Evolutionary conservation across 1,139 yeast genomes (phyloP), one percentile per base, ranked within the genome.

Genomic region (Groenewaldozyma auringiensis): DNA sequence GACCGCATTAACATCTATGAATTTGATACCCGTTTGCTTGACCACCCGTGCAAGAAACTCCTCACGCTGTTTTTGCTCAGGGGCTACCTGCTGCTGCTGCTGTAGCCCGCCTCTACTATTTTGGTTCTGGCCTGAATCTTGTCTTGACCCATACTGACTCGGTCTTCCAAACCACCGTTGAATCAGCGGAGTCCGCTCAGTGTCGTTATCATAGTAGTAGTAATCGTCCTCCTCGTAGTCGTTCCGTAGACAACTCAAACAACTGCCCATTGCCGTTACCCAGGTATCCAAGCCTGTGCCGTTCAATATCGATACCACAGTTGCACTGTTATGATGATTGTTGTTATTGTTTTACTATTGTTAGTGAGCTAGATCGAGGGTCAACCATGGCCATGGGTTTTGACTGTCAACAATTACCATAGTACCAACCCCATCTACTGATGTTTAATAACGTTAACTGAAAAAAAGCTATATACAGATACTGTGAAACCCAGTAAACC

Each of bases 1-100:
- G 25, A 35, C 21, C 4, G 25, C 38, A 18, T 35, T 35, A 4
- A 35, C 22, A 20, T 35, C 38, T 6, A 35, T 35, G 16, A 35
- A 35, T 4, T 20, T 35, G 4, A 9, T 13, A 35, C 38, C 38
- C 8, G 38, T 14, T 20, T 35, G 21, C 14, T 35, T 35, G 6
- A 35, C 38, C 25, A 35, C 8, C 38, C 16, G 21, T 4, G 38
- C 38, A 18, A 35, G 14, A 35, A 35, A 35, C 38, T 35, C 21
- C 13, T 35, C 38, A 9, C 38, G 16, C 6, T 14, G 38, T 20
- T 16, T 20, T n/a, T 35, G 38, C 25, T 35, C 38, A 9, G 38
- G 38, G 38, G 16, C 38, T 17, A 35, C n/a, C 21, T 18, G n/a
- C 11, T 25, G 29, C 11, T 25, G 29, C 11, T 25, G 29, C 11